These are phyloP conservation scores for Saturnispora galanensis DNA, from an alignment of 805 yeast species.

Conservation along the genomic window DNA sequence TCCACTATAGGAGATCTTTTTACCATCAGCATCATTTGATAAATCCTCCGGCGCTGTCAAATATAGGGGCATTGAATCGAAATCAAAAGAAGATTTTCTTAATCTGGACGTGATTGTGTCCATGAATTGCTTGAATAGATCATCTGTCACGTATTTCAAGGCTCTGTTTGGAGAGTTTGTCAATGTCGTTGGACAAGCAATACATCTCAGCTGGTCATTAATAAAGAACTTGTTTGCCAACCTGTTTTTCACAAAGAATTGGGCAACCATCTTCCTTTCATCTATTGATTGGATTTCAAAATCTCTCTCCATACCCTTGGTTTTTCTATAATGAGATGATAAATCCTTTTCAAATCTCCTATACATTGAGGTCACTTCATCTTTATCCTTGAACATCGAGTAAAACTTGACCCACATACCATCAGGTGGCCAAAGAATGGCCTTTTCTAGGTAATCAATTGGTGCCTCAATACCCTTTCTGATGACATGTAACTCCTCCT, in stretches of 20 bases:
- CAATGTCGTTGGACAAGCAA: conserved; percentile 26
- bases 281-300: conserved; percentile 23
- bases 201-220: conserved; percentile 28
- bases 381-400: conserved; percentile 45
- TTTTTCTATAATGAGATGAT: conserved; percentile 14
- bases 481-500: conserved; percentile 36
- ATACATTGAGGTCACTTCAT: conserved; percentile 38
- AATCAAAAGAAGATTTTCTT: conserved; percentile 50
- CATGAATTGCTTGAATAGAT: conserved; percentile 37
- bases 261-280: conserved; percentile 18
- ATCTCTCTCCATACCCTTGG: conserved; percentile 12
- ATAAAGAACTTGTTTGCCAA: conserved; percentile 21
- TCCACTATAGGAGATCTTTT: conserved; percentile 10
- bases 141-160: conserved; percentile 24
- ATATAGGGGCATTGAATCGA: conserved; percentile 23
- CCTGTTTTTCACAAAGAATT: conserved; percentile 20
- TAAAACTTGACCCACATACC: conserved; percentile 58
- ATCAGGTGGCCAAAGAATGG: conserved; percentile 75
- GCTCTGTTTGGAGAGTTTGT: conserved; percentile 17
- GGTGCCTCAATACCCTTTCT: conserved; percentile 39
- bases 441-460: conserved; percentile 43
- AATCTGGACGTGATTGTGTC: conserved; percentile 45
- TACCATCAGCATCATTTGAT: conserved; percentile 7
- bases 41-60: conserved; percentile 18
- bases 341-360: conserved; percentile 37